Conservation (phyloP, 2,329 filamentous ascomycete species). For the Fusarium napiforme region DNA sequence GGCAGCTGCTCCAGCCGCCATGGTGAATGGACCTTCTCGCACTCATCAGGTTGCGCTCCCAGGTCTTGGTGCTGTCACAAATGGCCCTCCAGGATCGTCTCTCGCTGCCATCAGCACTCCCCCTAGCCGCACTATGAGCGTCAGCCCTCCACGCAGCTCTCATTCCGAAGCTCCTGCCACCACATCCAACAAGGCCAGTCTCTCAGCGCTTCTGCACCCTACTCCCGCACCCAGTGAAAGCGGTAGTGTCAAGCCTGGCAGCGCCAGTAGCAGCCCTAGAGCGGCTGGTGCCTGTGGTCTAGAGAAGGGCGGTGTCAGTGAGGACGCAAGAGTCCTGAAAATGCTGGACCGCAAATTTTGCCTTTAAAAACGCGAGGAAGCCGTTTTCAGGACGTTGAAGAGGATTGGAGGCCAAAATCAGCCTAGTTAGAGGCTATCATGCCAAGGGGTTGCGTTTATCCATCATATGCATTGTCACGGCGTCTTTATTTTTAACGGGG, state of each 20-base stretch:
- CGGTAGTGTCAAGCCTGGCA: constrained; percentile 57
- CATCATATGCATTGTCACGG: constrained; percentile 43
- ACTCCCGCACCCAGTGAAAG: constrained; percentile 59
- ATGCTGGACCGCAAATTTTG: constrained; percentile 71
- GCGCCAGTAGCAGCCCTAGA: constrained; percentile 56
- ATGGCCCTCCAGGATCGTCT: constrained; percentile 42
- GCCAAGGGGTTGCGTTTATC: constrained; percentile 24
- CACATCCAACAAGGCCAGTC: constrained; percentile 54
- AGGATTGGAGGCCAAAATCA: background rate
- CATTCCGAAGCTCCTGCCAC: constrained; percentile 45
- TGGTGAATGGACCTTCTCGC: constrained; percentile 51
- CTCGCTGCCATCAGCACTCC: constrained; percentile 53
- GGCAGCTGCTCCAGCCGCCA: constrained; percentile 55
- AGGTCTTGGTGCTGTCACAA: constrained; percentile 51
- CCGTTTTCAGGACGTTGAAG: background rate
- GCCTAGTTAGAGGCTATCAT: background rate
- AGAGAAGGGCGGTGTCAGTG: constrained; percentile 60
- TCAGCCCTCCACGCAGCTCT: constrained; percentile 59
- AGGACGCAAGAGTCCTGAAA: constrained; percentile 73
- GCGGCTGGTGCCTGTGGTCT: constrained; percentile 40
- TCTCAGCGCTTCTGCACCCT: constrained; percentile 64
- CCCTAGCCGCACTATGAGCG: constrained; percentile 59
- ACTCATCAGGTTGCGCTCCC: constrained; percentile 59
- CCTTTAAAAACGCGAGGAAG: constrained; percentile 37
- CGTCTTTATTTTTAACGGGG: constrained; percentile 39